Percentiles rank a stretch among this genome's conserved stretches.
Conservation (phyloP, 768 basidiomycete species). For the Tricholoma terreum region DNA sequence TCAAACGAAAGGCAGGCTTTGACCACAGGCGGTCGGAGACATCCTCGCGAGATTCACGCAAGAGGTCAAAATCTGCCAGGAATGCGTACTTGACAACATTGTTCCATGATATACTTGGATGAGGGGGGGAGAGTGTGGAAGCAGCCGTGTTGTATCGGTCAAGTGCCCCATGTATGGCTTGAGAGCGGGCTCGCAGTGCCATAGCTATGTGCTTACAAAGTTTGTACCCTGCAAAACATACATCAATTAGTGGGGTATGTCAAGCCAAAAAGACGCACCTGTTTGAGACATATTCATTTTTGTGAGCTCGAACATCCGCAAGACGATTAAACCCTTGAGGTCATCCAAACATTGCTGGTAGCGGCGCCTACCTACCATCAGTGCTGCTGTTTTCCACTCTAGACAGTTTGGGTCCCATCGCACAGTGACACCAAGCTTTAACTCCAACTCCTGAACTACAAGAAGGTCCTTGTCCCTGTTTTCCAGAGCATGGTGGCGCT, state of each 20-base stretch:
- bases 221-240: slow-evolving; percentile 8
- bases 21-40: slow-evolving; percentile 15
- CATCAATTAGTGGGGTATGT: neutral
- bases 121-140: slow-evolving; percentile 9
- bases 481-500: neutral
- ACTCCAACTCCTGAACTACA: neutral
- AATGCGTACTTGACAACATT: slow-evolving; percentile 24
- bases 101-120: slow-evolving; percentile 18
- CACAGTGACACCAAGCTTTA: neutral
- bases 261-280: slow-evolving; percentile 18
- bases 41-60: slow-evolving; percentile 15
- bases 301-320: slow-evolving; percentile 23
- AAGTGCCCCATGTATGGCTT: slow-evolving; percentile 17
- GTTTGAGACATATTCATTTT: slow-evolving; percentile 26
- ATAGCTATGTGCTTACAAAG: slow-evolving; percentile 8
- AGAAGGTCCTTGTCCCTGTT: neutral
- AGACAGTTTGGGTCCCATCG: neutral
- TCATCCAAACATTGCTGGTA: slow-evolving; percentile 2
- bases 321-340: slow-evolving; percentile 17
- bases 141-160: slow-evolving; percentile 20
- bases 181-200: slow-evolving; percentile 9
- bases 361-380: neutral
- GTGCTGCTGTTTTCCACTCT: neutral
- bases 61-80: slow-evolving; percentile 23
- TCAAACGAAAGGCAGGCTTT: slow-evolving; percentile 11